Conservation (phyloP, 2,329 filamentous ascomycete genomes). For the Arthrobotrys musiformis region DNA sequence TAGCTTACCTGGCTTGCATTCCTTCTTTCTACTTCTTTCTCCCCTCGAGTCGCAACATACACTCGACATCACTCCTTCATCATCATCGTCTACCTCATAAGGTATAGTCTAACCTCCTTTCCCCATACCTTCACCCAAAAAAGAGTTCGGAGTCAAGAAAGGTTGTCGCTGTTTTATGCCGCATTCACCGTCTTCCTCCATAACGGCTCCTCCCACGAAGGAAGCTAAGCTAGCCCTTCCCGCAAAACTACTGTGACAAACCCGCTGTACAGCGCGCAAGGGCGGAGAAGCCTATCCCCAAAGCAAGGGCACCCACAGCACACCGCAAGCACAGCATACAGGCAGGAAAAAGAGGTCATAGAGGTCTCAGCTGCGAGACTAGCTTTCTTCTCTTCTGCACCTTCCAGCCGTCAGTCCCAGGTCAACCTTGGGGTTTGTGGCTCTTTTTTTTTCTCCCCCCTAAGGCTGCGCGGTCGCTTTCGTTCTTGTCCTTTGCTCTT, state of each 20-base stretch:
- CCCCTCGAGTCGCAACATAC: not conserved
- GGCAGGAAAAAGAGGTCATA: not conserved
- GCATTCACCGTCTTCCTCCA: not conserved
- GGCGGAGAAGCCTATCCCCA: conserved; percentile 41
- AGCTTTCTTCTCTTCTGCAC: no score
- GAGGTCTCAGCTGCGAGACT: conserved; percentile 21
- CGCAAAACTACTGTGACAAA: conserved; percentile 22
- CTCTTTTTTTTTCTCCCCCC: not conserved
- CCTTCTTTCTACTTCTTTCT: not conserved
- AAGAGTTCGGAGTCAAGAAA: no score
- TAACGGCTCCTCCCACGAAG: not conserved
- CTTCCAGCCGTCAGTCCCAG: conserved; percentile 23
- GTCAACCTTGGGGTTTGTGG: not conserved
- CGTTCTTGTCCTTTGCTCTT: not conserved
- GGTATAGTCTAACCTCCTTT: conserved; percentile 11
- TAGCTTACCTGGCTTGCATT: not conserved
- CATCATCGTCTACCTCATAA: no score
- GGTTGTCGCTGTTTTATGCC: not conserved
- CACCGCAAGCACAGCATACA: not conserved
- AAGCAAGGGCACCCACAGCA: conserved; percentile 10
- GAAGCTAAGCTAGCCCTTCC: conserved; percentile 23
- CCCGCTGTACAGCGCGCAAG: conserved; percentile 50
- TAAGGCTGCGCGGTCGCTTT: not conserved
- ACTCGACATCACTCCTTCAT: not conserved
- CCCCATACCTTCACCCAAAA: not conserved